Evolutionary conservation across 1,284 basidiomycete genomes (phyloP).

Genomic region (Tylopilus orsonianus): DNA sequence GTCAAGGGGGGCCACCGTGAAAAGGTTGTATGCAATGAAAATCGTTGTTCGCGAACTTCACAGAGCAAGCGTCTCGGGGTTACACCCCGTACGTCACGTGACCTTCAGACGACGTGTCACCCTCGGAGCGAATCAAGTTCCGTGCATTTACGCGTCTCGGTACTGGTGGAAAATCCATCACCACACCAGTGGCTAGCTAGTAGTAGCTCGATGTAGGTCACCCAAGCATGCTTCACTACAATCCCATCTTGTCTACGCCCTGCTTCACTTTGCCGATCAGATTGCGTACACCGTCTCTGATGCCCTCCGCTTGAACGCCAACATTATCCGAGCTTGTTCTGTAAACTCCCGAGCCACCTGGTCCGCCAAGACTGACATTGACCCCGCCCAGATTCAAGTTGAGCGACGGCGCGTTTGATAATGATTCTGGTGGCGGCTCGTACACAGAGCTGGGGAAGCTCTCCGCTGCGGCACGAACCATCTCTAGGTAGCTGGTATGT

Average conservation of each 20-base stretch:
- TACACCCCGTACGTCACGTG: constrained; percentile 24
- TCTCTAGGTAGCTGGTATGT: constrained; percentile 65
- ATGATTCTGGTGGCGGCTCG: constrained; percentile 68
- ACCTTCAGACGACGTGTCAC: constrained; percentile 28
- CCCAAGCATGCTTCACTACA: constrained; percentile 31
- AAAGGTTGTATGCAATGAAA: constrained; percentile 29
- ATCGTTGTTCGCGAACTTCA: not conserved
- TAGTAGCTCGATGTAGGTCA: not conserved
- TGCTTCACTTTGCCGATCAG: constrained; percentile 87
- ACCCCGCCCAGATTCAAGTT: constrained; percentile 90
- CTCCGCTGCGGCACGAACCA: constrained; percentile 63
- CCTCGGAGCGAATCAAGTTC: not conserved
- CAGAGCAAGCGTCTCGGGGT: not conserved
- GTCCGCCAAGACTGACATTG: constrained; percentile 87
- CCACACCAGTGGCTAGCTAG: not conserved
- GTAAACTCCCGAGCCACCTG: constrained; percentile 80
- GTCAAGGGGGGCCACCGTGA: constrained; percentile 32
- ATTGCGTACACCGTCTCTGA: constrained; percentile 83
- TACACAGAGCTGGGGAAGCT: constrained; percentile 66
- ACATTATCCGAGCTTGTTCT: constrained; percentile 70
- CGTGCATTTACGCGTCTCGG: too few species aligned
- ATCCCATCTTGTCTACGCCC: constrained; percentile 77
- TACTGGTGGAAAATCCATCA: too few species aligned
- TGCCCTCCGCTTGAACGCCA: constrained; percentile 76
- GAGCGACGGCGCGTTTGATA: constrained; percentile 67